Evolutionary conservation across 2,329 filamentous ascomycete genomes (phyloP), one percentile per base, ranked within the genome.

Genomic region (Mycosphaerella sp.): DNA sequence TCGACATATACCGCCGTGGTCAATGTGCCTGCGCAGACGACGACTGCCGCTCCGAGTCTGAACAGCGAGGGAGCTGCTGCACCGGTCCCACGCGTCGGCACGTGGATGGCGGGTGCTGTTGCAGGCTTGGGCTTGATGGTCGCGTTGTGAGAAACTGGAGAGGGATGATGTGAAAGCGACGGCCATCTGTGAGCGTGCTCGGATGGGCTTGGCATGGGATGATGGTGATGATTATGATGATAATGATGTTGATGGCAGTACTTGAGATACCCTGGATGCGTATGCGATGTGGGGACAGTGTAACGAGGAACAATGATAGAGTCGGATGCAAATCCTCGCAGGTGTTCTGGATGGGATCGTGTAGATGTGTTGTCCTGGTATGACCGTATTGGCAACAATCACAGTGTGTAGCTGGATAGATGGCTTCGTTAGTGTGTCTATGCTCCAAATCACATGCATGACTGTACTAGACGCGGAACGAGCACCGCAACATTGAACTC

Each of bases 41-140:
- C 45, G 23, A 53, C 40, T 14, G 42, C 42, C n/a, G 21, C 50
- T 14, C 40, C 54, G 31, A 50, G 50, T 31, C 23, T 56, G 12
- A 56, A 53, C 54, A 56, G 54, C 45, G 40, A 53, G 34, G 50
- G 44, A 23, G 53, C 53, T 17, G 53, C 53, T 17, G 53, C 53
- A 6, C 48, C 48, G 12, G 36, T 39, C n/a, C 52, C 45, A 12
- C 12, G 17, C 11, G 44, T 45, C 21, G 38, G 9, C 12, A 31
- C 21, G 11, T 56, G 53, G 53, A 10, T 49, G 48, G 48, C 46
- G 23, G 53, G 53, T 38, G 45, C 50, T 32, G 48, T 48, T n/a
- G 41, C 45, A 9, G 53, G 48, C 10, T 43, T 47, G n/a, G 53
- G 48, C 10, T 26, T 56, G 44, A 14, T 48, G 45, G 53, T 45